Percentiles rank a stretch among this genome's conserved stretches.
phyloP scores from a whole-genome alignment of 2,329 filamentous ascomycete species.

The Epichloe typhina region DNA sequence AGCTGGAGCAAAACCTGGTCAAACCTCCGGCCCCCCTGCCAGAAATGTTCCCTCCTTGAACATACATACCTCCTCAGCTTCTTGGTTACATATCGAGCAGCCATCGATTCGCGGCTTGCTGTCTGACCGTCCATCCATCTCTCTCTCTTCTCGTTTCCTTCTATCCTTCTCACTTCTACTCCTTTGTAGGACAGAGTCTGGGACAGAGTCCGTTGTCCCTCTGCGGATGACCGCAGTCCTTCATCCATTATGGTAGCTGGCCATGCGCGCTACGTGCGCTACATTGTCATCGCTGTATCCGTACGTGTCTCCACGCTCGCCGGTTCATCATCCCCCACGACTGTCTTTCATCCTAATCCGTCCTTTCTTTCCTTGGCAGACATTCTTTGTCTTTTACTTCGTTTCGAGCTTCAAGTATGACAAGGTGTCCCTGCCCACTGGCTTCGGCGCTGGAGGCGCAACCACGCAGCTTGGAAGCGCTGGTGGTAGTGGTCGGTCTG shows the following conservation, averaged over 20 bases:
- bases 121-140: neutral
- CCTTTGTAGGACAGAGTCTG: neutral
- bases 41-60: no score
- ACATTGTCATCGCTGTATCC: slow-evolving; percentile 70
- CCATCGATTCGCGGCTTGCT: neutral
- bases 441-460: neutral
- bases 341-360: neutral
- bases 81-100: neutral
- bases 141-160: neutral
- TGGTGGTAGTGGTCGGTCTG: neutral
- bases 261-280: slow-evolving; percentile 61
- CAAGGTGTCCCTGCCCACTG: slow-evolving; percentile 18
- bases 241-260: slow-evolving; percentile 45
- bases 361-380: slow-evolving; percentile 21
- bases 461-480: neutral
- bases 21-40: no score
- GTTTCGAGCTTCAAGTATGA: slow-evolving; percentile 49
- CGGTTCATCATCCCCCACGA: neutral
- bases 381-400: slow-evolving; percentile 67
- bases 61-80: no score
- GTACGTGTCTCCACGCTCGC: slow-evolving; percentile 37
- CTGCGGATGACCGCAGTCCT: neutral
- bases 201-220: neutral
- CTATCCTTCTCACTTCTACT: neutral
- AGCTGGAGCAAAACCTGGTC: no score